Evolutionary conservation across 192 early-diverging fungal genomes (phyloP).

Genomic region (Fimicolochytrium jonesii): DNA sequence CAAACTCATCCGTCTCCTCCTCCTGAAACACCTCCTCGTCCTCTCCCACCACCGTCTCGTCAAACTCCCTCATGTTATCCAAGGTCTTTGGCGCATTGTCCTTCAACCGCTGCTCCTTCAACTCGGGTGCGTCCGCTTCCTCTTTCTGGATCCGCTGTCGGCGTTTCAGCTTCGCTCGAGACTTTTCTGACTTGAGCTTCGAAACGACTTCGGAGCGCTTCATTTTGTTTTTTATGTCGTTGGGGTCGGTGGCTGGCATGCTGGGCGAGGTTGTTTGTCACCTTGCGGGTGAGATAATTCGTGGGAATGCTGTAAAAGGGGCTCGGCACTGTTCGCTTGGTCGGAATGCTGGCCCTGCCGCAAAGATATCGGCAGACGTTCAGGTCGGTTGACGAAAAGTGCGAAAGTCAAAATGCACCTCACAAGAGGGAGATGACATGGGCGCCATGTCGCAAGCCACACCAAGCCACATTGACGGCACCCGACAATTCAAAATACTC

Average conservation of each 20-base stretch:
- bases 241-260: slow-evolving; percentile 16
- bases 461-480: no score
- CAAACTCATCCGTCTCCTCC: slow-evolving; percentile 60
- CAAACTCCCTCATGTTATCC: slow-evolving; percentile 87
- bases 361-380: no score
- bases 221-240: slow-evolving; percentile 26
- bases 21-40: slow-evolving; percentile 48
- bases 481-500: no score
- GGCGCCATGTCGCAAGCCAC: no score
- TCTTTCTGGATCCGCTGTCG: slow-evolving; percentile 70
- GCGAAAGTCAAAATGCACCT: no score
- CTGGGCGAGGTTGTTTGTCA: not conserved
- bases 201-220: slow-evolving; percentile 79
- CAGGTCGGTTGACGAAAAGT: no score
- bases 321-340: no score
- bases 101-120: slow-evolving; percentile 80
- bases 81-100: slow-evolving; percentile 89
- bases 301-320: no score
- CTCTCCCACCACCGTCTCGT: slow-evolving; percentile 78
- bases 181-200: slow-evolving; percentile 71
- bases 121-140: slow-evolving; percentile 78
- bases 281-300: no score
- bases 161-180: slow-evolving; percentile 66
- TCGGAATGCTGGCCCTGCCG: no score
- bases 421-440: no score